A percentile compares a stretch with the other conserved stretches of the same genome.
These are phyloP conservation scores for Rhizophagus clarus DNA, from an alignment of 192 early-diverging fungal species.

Conservation along the genomic window DNA sequence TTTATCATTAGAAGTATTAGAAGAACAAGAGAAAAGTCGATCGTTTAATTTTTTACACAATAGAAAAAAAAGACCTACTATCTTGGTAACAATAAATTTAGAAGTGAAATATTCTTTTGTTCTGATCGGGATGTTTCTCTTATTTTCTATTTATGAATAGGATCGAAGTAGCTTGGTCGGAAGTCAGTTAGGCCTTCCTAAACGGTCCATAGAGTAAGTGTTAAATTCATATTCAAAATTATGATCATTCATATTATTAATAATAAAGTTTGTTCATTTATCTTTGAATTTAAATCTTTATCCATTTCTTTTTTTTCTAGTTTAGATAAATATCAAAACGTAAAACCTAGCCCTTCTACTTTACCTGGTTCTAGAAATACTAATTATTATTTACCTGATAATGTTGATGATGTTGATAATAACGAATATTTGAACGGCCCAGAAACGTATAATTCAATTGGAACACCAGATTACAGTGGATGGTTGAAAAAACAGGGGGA, in stretches of 20 bases:
- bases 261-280: neutral
- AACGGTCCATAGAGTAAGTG: slow-evolving; percentile 7
- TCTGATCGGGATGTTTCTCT: neutral
- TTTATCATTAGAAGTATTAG: neutral
- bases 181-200: neutral
- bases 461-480: slow-evolving; percentile 59
- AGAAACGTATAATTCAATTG: slow-evolving; percentile 38
- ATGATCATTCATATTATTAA: neutral
- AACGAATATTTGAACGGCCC: slow-evolving; percentile 34
- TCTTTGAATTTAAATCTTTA: too few species aligned
- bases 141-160: neutral
- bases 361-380: neutral
- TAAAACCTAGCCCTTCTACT: slow-evolving; percentile 6
- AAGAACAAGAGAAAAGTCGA: neutral
- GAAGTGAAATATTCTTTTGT: neutral
- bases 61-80: neutral
- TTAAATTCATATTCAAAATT: neutral
- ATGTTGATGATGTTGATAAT: slow-evolving; percentile 34
- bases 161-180: slow-evolving; percentile 7
- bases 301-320: neutral
- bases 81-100: neutral
- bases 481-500: slow-evolving; percentile 63
- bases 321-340: neutral
- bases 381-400: slow-evolving; percentile 6
- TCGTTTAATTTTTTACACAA: too few species aligned